A percentile compares a stretch with the other conserved stretches of the same genome.
Conservation (phyloP, 2,329 filamentous ascomycete genomes). For the Geosmithia putterillii region DNA sequence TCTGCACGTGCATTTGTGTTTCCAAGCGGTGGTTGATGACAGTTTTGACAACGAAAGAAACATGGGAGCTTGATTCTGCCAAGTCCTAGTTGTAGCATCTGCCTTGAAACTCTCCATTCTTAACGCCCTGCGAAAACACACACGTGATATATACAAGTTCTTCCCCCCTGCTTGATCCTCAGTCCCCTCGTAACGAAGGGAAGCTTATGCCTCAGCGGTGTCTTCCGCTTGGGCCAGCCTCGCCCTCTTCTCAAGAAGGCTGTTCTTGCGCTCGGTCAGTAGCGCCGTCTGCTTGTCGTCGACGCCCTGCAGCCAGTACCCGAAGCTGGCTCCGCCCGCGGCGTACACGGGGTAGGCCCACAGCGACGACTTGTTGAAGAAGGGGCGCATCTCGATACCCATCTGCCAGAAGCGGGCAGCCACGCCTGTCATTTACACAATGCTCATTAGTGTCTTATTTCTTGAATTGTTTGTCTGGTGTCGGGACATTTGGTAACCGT, state of each 20-base stretch:
- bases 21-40: too few species aligned
- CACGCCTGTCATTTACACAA: slow-evolving; percentile 53
- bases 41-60: too few species aligned
- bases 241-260: slow-evolving; percentile 79
- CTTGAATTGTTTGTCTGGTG: neutral
- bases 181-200: slow-evolving; percentile 4
- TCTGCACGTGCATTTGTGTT: too few species aligned
- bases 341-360: slow-evolving; percentile 91
- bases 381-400: slow-evolving; percentile 94
- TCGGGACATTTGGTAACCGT: too few species aligned
- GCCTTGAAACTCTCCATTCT: neutral
- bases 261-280: slow-evolving; percentile 65
- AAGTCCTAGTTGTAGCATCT: too few species aligned
- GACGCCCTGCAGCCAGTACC: slow-evolving; percentile 91
- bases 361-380: slow-evolving; percentile 73
- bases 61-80: too few species aligned
- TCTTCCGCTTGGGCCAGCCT: slow-evolving; percentile 37
- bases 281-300: slow-evolving; percentile 70
- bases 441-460: neutral
- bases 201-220: slow-evolving; percentile 14
- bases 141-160: neutral
- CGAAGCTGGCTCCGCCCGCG: slow-evolving; percentile 76
- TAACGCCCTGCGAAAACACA: neutral
- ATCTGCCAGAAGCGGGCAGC: slow-evolving; percentile 92
- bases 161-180: slow-evolving; percentile 1